phyloP scores from a whole-genome alignment of 2,329 filamentous ascomycete genomes.

The Penicillium vulpinum region DNA sequence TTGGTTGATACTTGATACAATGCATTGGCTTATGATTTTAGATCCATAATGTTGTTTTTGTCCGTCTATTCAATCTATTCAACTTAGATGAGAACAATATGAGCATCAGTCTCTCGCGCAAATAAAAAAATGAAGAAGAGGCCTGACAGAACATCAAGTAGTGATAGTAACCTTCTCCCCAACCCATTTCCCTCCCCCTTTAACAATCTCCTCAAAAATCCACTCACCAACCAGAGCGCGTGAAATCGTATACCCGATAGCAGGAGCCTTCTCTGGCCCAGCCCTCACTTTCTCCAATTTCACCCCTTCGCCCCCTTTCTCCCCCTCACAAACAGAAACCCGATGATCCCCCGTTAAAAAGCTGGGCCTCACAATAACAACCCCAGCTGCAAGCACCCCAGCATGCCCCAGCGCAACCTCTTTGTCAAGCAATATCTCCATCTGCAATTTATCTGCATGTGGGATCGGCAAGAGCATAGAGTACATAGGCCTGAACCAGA shows the following conservation, averaged over 20 bases:
- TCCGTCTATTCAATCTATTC: no score
- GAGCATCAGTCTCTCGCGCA: no score
- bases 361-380: conserved; percentile 36
- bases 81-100: not conserved
- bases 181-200: conserved; percentile 20
- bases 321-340: conserved; percentile 16
- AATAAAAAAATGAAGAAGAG: no score
- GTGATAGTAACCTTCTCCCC: conserved; percentile 24
- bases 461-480: conserved; percentile 28
- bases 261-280: conserved; percentile 31
- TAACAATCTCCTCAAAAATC: conserved; percentile 32
- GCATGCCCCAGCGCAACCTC: conserved; percentile 15
- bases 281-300: conserved; percentile 23
- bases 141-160: not conserved
- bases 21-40: not conserved
- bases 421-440: conserved; percentile 31
- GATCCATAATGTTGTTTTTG: no score
- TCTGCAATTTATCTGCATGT: conserved; percentile 40
- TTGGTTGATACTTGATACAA: no score
- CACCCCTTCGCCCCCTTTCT: conserved; percentile 12
- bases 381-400: conserved; percentile 11
- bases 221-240: conserved; percentile 36
- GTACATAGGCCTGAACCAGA: conserved; percentile 33
- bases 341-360: conserved; percentile 34
- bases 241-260: conserved; percentile 35